Percentiles rank a stretch among this genome's conserved stretches.
Evolutionary conservation across 176 grass and related monocot species (phyloP).

Genomic region (Aegilops umbellulata): DNA sequence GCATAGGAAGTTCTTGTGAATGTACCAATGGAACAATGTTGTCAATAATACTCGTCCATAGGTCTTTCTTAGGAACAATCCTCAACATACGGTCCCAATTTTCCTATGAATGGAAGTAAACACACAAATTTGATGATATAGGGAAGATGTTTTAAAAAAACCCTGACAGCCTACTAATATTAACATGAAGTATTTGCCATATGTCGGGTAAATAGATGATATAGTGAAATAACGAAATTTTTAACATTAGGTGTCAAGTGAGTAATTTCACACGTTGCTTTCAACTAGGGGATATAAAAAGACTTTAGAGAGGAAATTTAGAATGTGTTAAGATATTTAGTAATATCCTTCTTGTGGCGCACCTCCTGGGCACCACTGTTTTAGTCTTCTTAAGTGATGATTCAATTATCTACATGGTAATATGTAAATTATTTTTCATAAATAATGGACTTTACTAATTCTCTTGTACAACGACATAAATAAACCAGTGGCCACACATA

Average conservation of each 20-base stretch:
- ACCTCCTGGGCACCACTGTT: too few relatives aligned
- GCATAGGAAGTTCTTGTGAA: not conserved
- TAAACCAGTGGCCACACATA: not conserved
- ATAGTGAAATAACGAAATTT: too few relatives aligned
- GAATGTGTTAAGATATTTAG: too few relatives aligned
- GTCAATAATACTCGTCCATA: not conserved
- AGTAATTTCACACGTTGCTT: too few relatives aligned
- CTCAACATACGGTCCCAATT: slow-evolving; percentile 67
- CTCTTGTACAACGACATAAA: not conserved
- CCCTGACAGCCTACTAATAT: not conserved
- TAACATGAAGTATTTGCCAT: not conserved
- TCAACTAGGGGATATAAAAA: too few relatives aligned
- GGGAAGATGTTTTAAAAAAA: not conserved
- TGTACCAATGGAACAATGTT: not conserved
- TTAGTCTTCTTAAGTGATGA: too few relatives aligned
- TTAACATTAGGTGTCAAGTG: too few relatives aligned
- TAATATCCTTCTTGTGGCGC: too few relatives aligned
- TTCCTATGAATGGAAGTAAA: slow-evolving; percentile 26
- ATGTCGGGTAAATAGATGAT: too few relatives aligned
- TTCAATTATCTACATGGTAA: not conserved
- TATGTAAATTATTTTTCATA: not conserved
- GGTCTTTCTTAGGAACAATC: slow-evolving; percentile 19
- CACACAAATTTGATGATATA: slow-evolving; percentile 15
- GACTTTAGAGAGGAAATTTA: too few relatives aligned
- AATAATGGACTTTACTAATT: not conserved